Base-by-base conservation (phyloP, 1,284 basidiomycete genomes). In the Ceratobasidium sp. region DNA sequence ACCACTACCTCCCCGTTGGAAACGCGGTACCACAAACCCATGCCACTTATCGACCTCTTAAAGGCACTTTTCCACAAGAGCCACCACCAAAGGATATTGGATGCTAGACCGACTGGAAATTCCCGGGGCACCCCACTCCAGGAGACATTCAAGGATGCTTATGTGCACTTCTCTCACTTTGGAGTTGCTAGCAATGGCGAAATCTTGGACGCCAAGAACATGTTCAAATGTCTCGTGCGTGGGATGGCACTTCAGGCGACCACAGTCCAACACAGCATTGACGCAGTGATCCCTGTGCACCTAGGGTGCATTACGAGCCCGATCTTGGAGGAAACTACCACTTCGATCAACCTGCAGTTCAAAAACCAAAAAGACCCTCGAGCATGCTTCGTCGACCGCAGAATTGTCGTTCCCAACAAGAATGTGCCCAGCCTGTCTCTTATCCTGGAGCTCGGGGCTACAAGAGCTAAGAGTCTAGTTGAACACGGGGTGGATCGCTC, bases 361-460 rank as follows among this genome's bases (percentile, higher is more conserved):
- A 54, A 34, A 35, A 54, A 54, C n/a, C 52, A 5, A 54, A 54
- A 29, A n/a, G 13, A 54, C 10, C 15, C 31, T 3, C 10, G 15
- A 29, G 4, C n/a, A 10, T 35, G 29, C 52, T 20, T 20, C 15
- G 52, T 35, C n/a, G 52, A 54, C 52, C 52, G 52, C 20, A 35
- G 17, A 3, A 54, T 20, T 20, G 38, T 22, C 13, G 31, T 54
- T 8, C 29, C 29, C 3, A 17, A 54, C 52, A 13, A 5, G 5
- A 8, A 10, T 6, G 1, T 34, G n/a, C 52, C 52, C 13, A 5
- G 7, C 1, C 34, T 54, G 25, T 54, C 52, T 8, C 34, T 54
- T n/a, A 29, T 54, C 13, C 38, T 54, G 12, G 52, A 54, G 25
- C 52, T 54, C 25, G 52, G 52, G n/a, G n/a, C n/a, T n/a, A n/a